Conservation (phyloP, 495 filamentous ascomycete species). For the Trichoderma reesei region DNA sequence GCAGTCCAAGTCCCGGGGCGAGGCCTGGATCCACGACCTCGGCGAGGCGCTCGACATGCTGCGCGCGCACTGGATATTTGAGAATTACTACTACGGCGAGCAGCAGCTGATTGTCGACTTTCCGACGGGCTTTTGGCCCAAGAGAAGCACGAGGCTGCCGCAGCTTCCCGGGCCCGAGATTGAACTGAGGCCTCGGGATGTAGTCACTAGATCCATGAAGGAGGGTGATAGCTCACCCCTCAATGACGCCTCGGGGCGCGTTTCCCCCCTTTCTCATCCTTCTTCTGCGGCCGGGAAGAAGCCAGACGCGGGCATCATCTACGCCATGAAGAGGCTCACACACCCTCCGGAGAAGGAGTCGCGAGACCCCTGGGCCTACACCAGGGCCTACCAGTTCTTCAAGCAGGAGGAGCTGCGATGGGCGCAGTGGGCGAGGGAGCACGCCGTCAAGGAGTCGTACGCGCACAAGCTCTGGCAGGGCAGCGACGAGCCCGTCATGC, state of each 20-base stretch:
- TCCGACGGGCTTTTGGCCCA: neutral
- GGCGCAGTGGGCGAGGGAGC: neutral
- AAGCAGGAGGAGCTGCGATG: neutral
- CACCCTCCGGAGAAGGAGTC: neutral
- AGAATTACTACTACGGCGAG: constrained; percentile 17
- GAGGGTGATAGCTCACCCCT: neutral
- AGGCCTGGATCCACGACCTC: constrained; percentile 18
- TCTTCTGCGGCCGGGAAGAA: neutral
- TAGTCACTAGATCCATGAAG: too few species aligned
- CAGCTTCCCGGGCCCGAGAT: neutral
- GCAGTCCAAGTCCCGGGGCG: constrained; percentile 11
- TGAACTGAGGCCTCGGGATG: too few species aligned
- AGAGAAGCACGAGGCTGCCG: constrained; percentile 3
- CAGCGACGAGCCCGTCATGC: neutral
- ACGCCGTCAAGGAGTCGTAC: neutral
- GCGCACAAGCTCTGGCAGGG: neutral
- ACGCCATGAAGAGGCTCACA: neutral
- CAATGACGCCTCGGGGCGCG: constrained; percentile 10
- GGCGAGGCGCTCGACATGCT: constrained; percentile 18
- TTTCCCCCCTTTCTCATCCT: neutral
- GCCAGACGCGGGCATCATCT: neutral
- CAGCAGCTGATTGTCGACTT: constrained; percentile 12
- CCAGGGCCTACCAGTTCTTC: neutral
- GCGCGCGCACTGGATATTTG: constrained; percentile 19
- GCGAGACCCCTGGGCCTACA: constrained; percentile 1